Evolutionary conservation across 192 early-diverging fungal genomes (phyloP).

Genomic region (Coemansia sp.): DNA sequence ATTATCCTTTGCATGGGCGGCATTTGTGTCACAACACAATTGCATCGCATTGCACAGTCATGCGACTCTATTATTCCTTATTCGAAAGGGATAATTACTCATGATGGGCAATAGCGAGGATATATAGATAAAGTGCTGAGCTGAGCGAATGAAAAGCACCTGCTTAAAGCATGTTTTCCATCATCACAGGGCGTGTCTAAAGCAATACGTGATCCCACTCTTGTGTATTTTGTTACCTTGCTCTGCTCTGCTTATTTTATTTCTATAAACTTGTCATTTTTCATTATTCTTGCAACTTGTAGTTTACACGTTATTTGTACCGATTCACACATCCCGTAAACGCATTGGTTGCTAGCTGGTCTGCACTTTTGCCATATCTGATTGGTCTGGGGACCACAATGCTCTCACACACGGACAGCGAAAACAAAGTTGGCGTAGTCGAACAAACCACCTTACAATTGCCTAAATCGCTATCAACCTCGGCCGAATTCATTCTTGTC

Average conservation of each 20-base stretch:
- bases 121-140: not conserved
- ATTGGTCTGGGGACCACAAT: not conserved
- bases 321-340: not conserved
- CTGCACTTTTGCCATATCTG: not conserved
- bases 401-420: not conserved
- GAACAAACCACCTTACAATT: not conserved
- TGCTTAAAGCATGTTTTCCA: not conserved
- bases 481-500: not conserved
- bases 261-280: not conserved
- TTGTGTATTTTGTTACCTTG: not conserved
- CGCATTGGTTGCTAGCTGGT: slow-evolving; percentile 6
- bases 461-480: not conserved
- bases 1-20: slow-evolving; percentile 9
- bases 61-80: slow-evolving; percentile 6
- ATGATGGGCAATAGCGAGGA: not conserved
- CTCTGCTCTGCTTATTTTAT: slow-evolving; percentile 1
- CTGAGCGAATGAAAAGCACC: not conserved
- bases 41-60: slow-evolving; percentile 14
- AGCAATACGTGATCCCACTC: not conserved
- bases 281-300: slow-evolving; percentile 5
- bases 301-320: not conserved
- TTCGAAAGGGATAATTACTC: slow-evolving; percentile 5
- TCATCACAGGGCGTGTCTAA: slow-evolving; percentile 1
- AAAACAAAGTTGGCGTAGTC: slow-evolving; percentile 7
- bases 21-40: slow-evolving; percentile 6